A percentile compares a stretch with the other conserved stretches of the same genome.
Evolutionary conservation across 306 rosid genomes (phyloP).

Genomic region (peach (Prunus persica)): Prunus_persica_NCBIv2 NC_034010.1:336501-337000

Average conservation of each 20-base stretch:
- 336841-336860: background rate
- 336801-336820: background rate
- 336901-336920: constrained; percentile 43
- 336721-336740: background rate
- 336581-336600: constrained; percentile 26
- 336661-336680: constrained; percentile 1
- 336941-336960: constrained; percentile 65
- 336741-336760: background rate
- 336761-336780: background rate
- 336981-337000: constrained; percentile 92
- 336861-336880: constrained; percentile 13
- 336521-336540: constrained; percentile 87
- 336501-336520: constrained; percentile 99
- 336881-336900: constrained; percentile 27
- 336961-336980: constrained; percentile 97
- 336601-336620: background rate
- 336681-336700: background rate
- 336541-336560: constrained; percentile 84
- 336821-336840: background rate
- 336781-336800: background rate
- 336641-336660: background rate
- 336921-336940: constrained; percentile 75
- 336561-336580: constrained; percentile 90
- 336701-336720: background rate
- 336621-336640: background rate